Conservation (phyloP, 2,329 filamentous ascomycete species). For the Aaosphaeria pasadenensis region DNA sequence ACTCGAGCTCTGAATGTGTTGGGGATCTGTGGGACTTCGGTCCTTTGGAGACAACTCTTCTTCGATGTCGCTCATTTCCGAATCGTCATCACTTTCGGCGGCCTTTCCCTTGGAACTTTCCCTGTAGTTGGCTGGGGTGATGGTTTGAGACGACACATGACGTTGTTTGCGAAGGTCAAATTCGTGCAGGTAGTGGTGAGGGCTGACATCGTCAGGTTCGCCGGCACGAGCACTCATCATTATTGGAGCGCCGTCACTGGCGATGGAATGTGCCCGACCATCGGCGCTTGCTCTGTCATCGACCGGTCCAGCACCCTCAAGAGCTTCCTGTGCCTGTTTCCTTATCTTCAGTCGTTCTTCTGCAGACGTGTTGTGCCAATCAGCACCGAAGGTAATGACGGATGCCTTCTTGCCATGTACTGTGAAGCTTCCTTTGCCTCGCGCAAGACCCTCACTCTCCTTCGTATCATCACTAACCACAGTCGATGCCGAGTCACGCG, state of each 20-base stretch:
- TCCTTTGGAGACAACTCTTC: constrained; percentile 19
- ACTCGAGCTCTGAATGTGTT: too few relatives aligned
- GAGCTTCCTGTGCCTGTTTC: constrained; percentile 34
- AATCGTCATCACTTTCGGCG: constrained; percentile 19
- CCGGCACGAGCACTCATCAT: constrained; percentile 15
- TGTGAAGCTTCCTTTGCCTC: constrained; percentile 85
- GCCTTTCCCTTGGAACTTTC: constrained; percentile 20
- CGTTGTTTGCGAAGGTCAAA: constrained; percentile 31
- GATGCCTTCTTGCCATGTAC: constrained; percentile 98
- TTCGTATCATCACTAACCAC: constrained; percentile 45
- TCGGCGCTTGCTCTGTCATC: constrained; percentile 22
- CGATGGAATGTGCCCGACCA: constrained; percentile 9
- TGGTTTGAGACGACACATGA: constrained; percentile 34
- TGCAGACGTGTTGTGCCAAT: constrained; percentile 64
- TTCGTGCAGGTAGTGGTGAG: constrained; percentile 12
- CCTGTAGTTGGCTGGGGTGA: constrained; percentile 28
- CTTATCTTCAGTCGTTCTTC: constrained; percentile 39
- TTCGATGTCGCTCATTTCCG: constrained; percentile 33
- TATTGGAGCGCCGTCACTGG: constrained; percentile 21
- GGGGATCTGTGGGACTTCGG: constrained; percentile 3
- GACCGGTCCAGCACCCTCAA: constrained; percentile 18
- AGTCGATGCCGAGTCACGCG: constrained; percentile 68
- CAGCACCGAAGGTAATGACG: constrained; percentile 92
- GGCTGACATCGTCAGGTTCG: constrained; percentile 17
- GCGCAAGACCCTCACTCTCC: constrained; percentile 67